Evolutionary conservation across 805 yeast species (phyloP), one percentile per base, ranked within the genome.

Genomic region (Candida mattraensis): DNA sequence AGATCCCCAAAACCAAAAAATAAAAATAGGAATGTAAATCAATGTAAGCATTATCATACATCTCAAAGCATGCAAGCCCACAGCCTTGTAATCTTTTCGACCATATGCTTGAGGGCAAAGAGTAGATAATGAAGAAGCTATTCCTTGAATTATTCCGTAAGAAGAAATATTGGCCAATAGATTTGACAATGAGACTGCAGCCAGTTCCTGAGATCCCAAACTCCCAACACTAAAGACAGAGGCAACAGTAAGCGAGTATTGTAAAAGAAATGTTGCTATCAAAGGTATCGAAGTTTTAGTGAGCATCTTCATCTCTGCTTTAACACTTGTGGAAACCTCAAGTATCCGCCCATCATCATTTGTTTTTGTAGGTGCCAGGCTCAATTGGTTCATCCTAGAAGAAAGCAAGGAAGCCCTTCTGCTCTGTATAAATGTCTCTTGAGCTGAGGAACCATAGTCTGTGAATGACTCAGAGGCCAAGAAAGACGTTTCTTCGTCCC

Each of bases 21-120:
- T 67, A 42, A 63, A 72, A 14, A 56, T 51, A 5, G 58, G 56
- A 38, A 74, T 65, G 19, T 65, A 50, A 5, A 73, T 31, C 3
- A 60, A 42, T 27, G 63, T 52, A 12, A 73, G 65, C 29, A 76
- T 53, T 5, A 75, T 65, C 9, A 69, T 61, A 58, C 80, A 73
- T 46, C 74, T 67, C 50, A 73, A 70, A 40, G 73, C 54, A 47
- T 72, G 72, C 18, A 66, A 43, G 1, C 80, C 80, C 7, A 76
- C 81, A 41, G 69, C 52, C 26, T 63, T 61, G 50, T 69, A 72
- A 36, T 69, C 71, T 31, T 63, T 63, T 16, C 79, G 73, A 12
- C 81, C 81, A 51, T 67, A 76, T 3, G 80, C 79, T 51, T 76
- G 81, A 1, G 81, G 79, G 44, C 80, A 74, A 34, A 75, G 61